Base-by-base conservation (phyloP, 2,329 filamentous ascomycete species). In the Colletotrichum euphorbiae region DNA sequence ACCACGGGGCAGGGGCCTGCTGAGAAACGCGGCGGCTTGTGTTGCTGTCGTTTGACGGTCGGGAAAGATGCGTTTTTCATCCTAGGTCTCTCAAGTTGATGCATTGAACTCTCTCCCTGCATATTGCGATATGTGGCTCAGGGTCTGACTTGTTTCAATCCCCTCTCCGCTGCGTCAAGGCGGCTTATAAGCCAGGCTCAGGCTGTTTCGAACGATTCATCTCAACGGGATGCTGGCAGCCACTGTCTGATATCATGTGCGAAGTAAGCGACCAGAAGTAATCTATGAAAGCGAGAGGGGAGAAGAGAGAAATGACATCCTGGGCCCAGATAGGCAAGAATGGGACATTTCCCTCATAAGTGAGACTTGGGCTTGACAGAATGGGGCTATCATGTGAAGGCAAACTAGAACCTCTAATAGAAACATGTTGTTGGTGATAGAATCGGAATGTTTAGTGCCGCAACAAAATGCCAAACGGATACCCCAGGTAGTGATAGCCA, bases 101-200 rank as follows among this genome's bases (percentile, higher is more conserved):
- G 24, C 66, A 43, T 31, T 51, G 48, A 59, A 33, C 40, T 48
- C 52, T 55, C 54, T 59, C 66, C 54, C 48, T 66, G 61, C 61
- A 65, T 50, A 31, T 38, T 24, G 48, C 54, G 36, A 43, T 45
- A 28, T 55, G 48, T 56, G 50, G 54, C 42, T 55, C 54, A 66
- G 46, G 40, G 48, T 50, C 42, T 43, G 65, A n/a, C 61, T 36
- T 58, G 62, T 66, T 69, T 60, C 66, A 51, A 60, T 60, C 31
- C 21, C 15, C 13, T 24, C 19, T 51, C 55, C 45, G 40, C 52
- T 43, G 46, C 24, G 48, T 65, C 46, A 40, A 60, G 33, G 60
- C 28, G 36, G 24, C 31, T 50, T 36, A 38, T 31, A 55, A 48
- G 7, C 17, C 17, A 17, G 19, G 24, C 21, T 31, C 7, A 19